Base-by-base conservation (phyloP, 352 stramenopile species). In the Pythium insidiosum region DNA sequence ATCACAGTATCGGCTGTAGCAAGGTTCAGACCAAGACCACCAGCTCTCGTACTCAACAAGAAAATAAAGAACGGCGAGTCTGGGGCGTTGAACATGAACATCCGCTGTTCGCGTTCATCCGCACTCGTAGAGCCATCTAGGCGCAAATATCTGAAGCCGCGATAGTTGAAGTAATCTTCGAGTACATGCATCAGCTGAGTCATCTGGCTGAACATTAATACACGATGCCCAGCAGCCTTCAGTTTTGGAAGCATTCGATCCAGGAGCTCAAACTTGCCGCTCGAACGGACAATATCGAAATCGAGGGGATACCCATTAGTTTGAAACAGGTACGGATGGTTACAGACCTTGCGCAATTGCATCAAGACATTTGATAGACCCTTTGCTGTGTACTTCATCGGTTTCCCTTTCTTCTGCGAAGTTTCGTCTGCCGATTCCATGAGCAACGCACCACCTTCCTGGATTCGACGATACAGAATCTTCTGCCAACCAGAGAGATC, bases 1-100 rank as follows among this genome's bases (percentile, higher is more conserved):
- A 99, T 96, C 6, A 99, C 95, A 5, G 95, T 99, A 56, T 99
- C 96, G 21, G 97, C 97, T 18, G 95, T 95, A 23, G 93, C 95
- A 20, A 99, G 81, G 63, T 99, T 99, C 18, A 99, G 58, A 19
- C 97, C 97, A 21, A 99, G 69, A 19, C 97, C 97, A 54, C 97
- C 97, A 20, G 96, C 96, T 6, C 96, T 78, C 16, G 97, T 99
- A 60, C 82, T 98, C 22, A 99, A 65, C 13, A 99, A 66, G 62
- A 99, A 99, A 23, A 87, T 84, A 55, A 99, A 99, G 58, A 73
- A 89, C 4, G 78, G 78, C 19, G 78, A 90, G 51, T 94, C 81
- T 2, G 78, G 58, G 4, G 80, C 84, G 57, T 99, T 99, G 69
- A 99, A 99, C 61, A 91, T 93, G 58, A 99, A 97, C 84, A 99